Evolutionary conservation across 2,329 filamentous ascomycete species (phyloP), one percentile per base, ranked within the genome.

Genomic region (Laburnicola sp.): DNA sequence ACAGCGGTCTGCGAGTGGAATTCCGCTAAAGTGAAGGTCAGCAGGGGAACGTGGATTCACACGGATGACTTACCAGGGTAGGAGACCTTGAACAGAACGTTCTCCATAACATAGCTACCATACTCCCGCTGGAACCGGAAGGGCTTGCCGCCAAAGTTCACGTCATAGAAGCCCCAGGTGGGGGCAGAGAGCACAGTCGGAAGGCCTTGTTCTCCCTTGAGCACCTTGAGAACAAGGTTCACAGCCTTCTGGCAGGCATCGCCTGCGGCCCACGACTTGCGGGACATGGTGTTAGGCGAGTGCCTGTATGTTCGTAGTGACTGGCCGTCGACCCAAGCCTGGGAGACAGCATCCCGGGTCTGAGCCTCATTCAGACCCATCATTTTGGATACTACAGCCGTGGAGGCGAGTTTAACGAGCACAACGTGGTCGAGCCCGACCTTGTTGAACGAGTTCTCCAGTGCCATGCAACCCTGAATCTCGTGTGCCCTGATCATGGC

Each of bases 21-120:
- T 74, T 97, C 93, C 69, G 92, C 91, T 82, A 51, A 7, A 50
- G 32, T 22, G 57, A 51, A 57, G 25, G 51, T 69, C 70, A 70
- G 67, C 31, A 48, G 30, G 10, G 3, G 10, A 3, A 27, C 11
- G 6, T 28, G 31, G 23, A 26, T 23, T 7, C 27, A 21, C 6
- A 10, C 26, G 10, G 5, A 27, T n/a, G 26, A 70, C 82, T 73
- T 80, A 91, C 89, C 89, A 70, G 93, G 93, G 75, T 97, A 97
- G 39, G 94, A 99, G 54, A 99, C 94, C 85, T 99, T 99, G 87
- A 99, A 99, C 59, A 99, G 86, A 54, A 99, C 91, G 71, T 97
- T 99, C 85, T 99, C 94, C 94, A 99, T 99, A 63, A 99, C 94
- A 75, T 99, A n/a, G n/a, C 89, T 96, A 72, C 92, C 93, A 72